These are phyloP conservation scores for Aspergillus melleus DNA, from an alignment of 2,329 filamentous ascomycete species.

Conservation along the genomic window DNA sequence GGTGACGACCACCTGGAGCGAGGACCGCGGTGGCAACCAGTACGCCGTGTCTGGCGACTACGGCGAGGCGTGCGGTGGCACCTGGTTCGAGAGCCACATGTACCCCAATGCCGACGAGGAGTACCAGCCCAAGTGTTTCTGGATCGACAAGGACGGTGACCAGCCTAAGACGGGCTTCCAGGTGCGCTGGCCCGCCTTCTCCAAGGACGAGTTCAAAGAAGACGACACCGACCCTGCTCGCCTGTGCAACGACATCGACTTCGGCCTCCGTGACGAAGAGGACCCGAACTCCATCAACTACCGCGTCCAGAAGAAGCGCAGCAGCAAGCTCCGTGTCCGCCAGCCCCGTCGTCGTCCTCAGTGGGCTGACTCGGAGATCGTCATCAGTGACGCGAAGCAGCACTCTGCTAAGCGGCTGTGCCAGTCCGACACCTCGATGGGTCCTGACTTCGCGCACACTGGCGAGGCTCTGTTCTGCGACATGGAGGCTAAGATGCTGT, in stretches of 20 bases:
- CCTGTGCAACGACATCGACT: slow-evolving; percentile 12
- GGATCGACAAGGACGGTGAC: slow-evolving; percentile 11
- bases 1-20: slow-evolving; percentile 14
- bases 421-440: slow-evolving; percentile 10
- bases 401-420: slow-evolving; percentile 7
- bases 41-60: slow-evolving; percentile 13
- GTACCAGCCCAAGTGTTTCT: slow-evolving; percentile 13
- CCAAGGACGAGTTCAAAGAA: slow-evolving; percentile 2
- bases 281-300: slow-evolving; percentile 8
- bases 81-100: slow-evolving; percentile 13
- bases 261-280: slow-evolving; percentile 8
- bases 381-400: neutral
- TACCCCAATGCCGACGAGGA: slow-evolving; percentile 8
- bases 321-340: neutral
- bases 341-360: neutral
- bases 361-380: slow-evolving; percentile 3
- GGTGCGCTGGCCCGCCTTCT: slow-evolving; percentile 9
- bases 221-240: slow-evolving; percentile 1
- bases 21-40: slow-evolving; percentile 10
- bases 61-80: slow-evolving; percentile 9
- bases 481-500: slow-evolving; percentile 4
- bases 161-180: slow-evolving; percentile 11
- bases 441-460: slow-evolving; percentile 11
- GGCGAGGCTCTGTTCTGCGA: slow-evolving; percentile 9
- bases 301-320: slow-evolving; percentile 1